Evolutionary conservation across 2,329 filamentous ascomycete species (phyloP).

Genomic region (Thermochaetoides dissita): DNA sequence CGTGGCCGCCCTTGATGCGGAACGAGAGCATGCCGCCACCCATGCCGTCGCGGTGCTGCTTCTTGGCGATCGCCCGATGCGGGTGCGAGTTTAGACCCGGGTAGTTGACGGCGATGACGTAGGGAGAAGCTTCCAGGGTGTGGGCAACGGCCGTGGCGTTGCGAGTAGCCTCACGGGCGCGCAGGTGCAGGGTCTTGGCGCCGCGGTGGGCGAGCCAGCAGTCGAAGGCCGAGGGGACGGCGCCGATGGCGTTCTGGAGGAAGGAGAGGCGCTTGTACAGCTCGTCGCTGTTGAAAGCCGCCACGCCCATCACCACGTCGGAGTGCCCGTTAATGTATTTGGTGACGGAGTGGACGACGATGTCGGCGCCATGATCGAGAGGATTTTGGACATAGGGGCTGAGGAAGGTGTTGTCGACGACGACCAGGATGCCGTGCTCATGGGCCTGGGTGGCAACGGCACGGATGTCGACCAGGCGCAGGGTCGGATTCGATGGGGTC

Average conservation of each 20-base stretch:
- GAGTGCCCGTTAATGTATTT: constrained; percentile 99
- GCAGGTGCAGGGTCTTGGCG: constrained; percentile 89
- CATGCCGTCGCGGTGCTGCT: constrained; percentile 88
- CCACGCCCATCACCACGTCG: constrained; percentile 95
- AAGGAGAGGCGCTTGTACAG: constrained; percentile 69
- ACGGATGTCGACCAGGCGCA: constrained; percentile 83
- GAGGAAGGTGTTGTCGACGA: constrained; percentile 99
- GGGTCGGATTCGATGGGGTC: constrained; percentile 83
- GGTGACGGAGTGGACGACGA: constrained; percentile 91
- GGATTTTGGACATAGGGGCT: constrained; percentile 96
- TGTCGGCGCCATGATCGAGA: constrained; percentile 85
- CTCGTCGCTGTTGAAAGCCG: constrained; percentile 79
- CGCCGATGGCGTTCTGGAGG: constrained; percentile 94
- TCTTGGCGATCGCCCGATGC: constrained; percentile 68
- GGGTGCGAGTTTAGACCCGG: constrained; percentile 80
- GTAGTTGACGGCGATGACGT: constrained; percentile 89
- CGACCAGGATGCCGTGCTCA: constrained; percentile 76
- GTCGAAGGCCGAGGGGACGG: constrained; percentile 88
- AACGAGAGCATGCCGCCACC: constrained; percentile 97
- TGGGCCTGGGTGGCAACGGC: constrained; percentile 74
- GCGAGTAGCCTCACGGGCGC: constrained; percentile 67
- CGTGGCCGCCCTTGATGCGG: constrained; percentile 75
- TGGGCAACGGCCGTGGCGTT: constrained; percentile 70
- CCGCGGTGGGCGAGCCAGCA: constrained; percentile 96
- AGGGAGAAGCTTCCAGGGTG: constrained; percentile 62